These are phyloP conservation scores for Cyphellophora attinorum DNA, from an alignment of 2,329 filamentous ascomycete species.

Conservation along the genomic window DNA sequence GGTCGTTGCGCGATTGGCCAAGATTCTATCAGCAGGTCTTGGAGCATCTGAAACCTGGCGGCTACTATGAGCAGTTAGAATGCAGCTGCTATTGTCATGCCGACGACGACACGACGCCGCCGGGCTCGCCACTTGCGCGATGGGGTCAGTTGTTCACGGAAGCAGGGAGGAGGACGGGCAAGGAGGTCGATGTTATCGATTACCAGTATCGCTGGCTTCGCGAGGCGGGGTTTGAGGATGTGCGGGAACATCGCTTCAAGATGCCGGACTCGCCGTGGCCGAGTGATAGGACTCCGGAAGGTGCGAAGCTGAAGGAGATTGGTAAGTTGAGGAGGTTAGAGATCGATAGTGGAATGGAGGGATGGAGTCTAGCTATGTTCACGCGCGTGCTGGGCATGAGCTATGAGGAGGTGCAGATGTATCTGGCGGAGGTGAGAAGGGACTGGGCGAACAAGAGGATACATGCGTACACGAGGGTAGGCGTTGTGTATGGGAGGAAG, in stretches of 20 bases:
- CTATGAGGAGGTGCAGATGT: slow-evolving; percentile 17
- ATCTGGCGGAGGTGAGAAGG: slow-evolving; percentile 17
- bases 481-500: slow-evolving; percentile 9
- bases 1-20: slow-evolving; percentile 3
- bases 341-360: slow-evolving; percentile 12
- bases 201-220: slow-evolving; percentile 15
- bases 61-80: slow-evolving; percentile 27
- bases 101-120: slow-evolving; percentile 5
- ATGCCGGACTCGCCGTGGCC: slow-evolving; percentile 21
- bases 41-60: slow-evolving; percentile 25
- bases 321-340: slow-evolving; percentile 14
- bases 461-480: slow-evolving; percentile 4
- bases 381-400: slow-evolving; percentile 18
- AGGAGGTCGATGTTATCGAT: slow-evolving; percentile 17
- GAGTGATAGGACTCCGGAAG: neutral
- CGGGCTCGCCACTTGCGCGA: slow-evolving; percentile 7
- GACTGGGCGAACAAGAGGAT: slow-evolving; percentile 3
- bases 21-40: slow-evolving; percentile 4
- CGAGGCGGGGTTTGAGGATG: slow-evolving; percentile 20
- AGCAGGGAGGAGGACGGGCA: slow-evolving; percentile 20
- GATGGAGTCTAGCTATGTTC: slow-evolving; percentile 13
- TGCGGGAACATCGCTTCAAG: slow-evolving; percentile 19
- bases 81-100: slow-evolving; percentile 3
- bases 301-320: slow-evolving; percentile 16
- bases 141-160: slow-evolving; percentile 21